Evolutionary conservation across 108 stramenopile species (phyloP).

Genomic region (Cyclotella kingstonii): DNA sequence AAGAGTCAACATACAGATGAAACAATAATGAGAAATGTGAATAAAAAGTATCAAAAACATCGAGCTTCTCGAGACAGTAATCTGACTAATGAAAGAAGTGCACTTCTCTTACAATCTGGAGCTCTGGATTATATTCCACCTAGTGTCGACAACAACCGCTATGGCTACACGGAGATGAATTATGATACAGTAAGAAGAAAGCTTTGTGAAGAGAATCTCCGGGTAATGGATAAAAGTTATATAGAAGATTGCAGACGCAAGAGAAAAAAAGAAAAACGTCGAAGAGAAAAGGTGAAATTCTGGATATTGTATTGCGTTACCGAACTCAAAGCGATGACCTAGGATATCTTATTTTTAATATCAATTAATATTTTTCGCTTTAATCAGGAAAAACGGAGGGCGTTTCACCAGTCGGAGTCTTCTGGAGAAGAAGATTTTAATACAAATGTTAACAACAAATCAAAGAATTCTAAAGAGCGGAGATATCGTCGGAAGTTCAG

Average conservation of each 20-base stretch:
- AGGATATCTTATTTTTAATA: not conserved
- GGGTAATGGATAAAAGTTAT: constrained; percentile 20
- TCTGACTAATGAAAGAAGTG: constrained; percentile 39
- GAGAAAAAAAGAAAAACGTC: constrained; percentile 25
- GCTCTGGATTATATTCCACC: constrained; percentile 44
- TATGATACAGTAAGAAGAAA: constrained; percentile 4
- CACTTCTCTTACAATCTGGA: constrained; percentile 46
- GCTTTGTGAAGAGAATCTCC: too few relatives aligned
- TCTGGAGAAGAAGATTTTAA: constrained; percentile 22
- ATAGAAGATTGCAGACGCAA: constrained; percentile 15
- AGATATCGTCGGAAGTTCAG: constrained; percentile 10
- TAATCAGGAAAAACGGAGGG: constrained; percentile 10
- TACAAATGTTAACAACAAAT: not conserved
- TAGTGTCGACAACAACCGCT: not conserved
- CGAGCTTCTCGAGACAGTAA: not conserved
- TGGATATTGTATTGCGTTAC: too few relatives aligned
- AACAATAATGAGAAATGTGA: not conserved
- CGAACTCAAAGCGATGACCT: too few relatives aligned
- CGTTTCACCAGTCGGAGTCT: constrained; percentile 8
- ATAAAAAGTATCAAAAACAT: constrained; percentile 12
- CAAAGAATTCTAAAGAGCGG: not conserved
- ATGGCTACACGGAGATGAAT: constrained; percentile 2
- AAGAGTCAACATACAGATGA: constrained; percentile 2
- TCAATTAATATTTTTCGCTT: not conserved
- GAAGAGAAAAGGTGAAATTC: constrained; percentile 25